These are phyloP conservation scores for Bruguiera hainesii DNA, from an alignment of 441 rosid species.

Conservation along the genomic window DNA sequence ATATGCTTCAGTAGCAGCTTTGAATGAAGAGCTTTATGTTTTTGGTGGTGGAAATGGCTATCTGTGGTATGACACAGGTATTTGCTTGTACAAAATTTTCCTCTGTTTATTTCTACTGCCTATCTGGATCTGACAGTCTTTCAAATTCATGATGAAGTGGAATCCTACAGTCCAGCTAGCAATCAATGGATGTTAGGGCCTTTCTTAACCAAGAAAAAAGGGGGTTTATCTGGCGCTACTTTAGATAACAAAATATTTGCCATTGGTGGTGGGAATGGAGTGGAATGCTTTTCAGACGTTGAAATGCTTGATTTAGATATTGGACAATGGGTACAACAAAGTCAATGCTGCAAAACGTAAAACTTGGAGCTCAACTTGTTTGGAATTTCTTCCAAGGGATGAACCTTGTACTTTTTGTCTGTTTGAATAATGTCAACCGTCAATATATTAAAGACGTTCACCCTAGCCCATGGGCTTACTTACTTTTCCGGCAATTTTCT, in stretches of 20 bases:
- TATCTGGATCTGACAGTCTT: constrained; percentile 13
- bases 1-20: constrained; percentile 58
- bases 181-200: constrained; percentile 67
- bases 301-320: constrained; percentile 88
- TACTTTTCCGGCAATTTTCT: constrained; percentile 67
- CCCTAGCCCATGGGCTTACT: neutral
- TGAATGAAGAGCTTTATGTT: constrained; percentile 55
- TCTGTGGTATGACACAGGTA: constrained; percentile 79
- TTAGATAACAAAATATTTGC: too few species aligned
- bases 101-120: neutral
- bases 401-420: constrained; percentile 5
- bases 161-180: constrained; percentile 58
- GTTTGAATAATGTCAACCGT: neutral
- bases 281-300: constrained; percentile 63
- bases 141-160: constrained; percentile 42
- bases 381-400: neutral
- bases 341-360: constrained; percentile 75
- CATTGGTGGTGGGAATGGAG: constrained; percentile 80
- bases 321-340: constrained; percentile 78
- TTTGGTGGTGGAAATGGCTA: constrained; percentile 75
- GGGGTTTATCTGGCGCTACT: too few species aligned
- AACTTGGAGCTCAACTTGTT: neutral
- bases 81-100: constrained; percentile 18
- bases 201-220: constrained; percentile 49
- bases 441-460: constrained; percentile 5